Evolutionary conservation across 257 asterid genomes (phyloP), one percentile per base, ranked within the genome.

Genomic region (Solanum arcanum): DNA sequence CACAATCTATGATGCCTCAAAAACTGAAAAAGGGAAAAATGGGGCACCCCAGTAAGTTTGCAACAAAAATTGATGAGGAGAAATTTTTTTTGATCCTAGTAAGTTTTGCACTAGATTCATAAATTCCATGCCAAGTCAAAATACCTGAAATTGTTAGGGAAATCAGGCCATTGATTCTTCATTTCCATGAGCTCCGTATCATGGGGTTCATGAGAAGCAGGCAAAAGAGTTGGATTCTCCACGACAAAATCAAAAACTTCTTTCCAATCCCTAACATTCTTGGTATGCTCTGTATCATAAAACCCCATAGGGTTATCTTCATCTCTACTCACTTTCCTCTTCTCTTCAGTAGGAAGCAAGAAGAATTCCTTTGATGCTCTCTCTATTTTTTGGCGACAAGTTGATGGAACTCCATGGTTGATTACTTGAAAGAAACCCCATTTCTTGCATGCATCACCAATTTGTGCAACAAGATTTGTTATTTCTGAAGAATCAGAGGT

Each of bases 401-500:
- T 87, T 9, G 86, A 87, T 25, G 95, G 92, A 49, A 94, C 97
- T 23, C 98, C 98, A 23, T 95, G 98, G 87, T 95, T 95, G 83
- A 93, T 93, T 88, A 94, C 95, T 91, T 94, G 98, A 83, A 95
- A 93, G 86, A 95, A 95, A 0, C 96, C 97, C 95, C 97, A 95
- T n/a, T 89, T 89, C 85, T 86, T 73, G 76, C 95, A 94, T 3
- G 96, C 98, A 59, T 91, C 89, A 3, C 96, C 93, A 27, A 93
- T 91, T 64, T 94, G 88, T 3, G 94, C 47, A 29, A 94, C 93
- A 42, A 94, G 90, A 39, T 56, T 80, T 27, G 84, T 27, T 0
- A 80, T 27, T 14, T 41, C 16, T 90, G n/a, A 2, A 78, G 23
- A 3, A 47, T 21, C n/a, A 83, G 83, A 10, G 18, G 74, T 59